Evolutionary conservation across 2,329 filamentous ascomycete genomes (phyloP).

Genomic region (Fusarium sp.): DNA sequence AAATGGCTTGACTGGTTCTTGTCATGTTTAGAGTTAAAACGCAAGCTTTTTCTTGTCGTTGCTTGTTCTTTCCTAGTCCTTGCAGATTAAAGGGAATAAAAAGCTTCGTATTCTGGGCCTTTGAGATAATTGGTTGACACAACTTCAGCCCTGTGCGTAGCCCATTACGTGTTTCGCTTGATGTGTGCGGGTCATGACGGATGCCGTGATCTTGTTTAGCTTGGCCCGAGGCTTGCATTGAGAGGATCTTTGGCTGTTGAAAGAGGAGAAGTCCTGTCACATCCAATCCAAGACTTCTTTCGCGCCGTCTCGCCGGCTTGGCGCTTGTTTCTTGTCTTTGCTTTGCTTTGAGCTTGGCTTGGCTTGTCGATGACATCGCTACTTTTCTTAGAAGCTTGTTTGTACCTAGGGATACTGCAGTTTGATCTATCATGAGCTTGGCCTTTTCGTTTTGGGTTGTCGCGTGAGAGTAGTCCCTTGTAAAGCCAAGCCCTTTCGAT

Average conservation of each 20-base stretch:
- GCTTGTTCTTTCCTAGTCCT: not conserved
- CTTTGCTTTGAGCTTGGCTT: not conserved
- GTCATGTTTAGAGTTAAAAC: conserved; percentile 22
- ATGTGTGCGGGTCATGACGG: conserved; percentile 38
- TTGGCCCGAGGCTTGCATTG: conserved; percentile 11
- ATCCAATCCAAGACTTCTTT: conserved; percentile 18
- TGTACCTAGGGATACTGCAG: not conserved
- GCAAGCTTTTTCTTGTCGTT: conserved; percentile 21
- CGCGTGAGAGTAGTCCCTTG: conserved; percentile 24
- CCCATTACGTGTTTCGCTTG: conserved; percentile 30
- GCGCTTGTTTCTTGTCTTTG: conserved; percentile 21
- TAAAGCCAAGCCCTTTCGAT: conserved; percentile 25
- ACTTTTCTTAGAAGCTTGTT: not conserved
- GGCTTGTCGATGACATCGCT: conserved; percentile 31
- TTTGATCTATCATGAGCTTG: conserved; percentile 4
- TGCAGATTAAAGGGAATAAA: not conserved
- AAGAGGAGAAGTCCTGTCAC: not conserved
- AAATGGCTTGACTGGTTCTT: conserved; percentile 9
- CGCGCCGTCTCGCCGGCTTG: conserved; percentile 38
- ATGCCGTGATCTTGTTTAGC: conserved; percentile 24
- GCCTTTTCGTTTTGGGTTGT: conserved; percentile 14
- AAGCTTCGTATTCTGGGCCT: not conserved
- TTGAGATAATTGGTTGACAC: conserved; percentile 16
- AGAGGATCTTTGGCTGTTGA: not conserved
- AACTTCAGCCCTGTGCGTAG: conserved; percentile 33